Base-by-base conservation (phyloP, 2,329 filamentous ascomycete genomes). In the Cladosporium sp. region DNA sequence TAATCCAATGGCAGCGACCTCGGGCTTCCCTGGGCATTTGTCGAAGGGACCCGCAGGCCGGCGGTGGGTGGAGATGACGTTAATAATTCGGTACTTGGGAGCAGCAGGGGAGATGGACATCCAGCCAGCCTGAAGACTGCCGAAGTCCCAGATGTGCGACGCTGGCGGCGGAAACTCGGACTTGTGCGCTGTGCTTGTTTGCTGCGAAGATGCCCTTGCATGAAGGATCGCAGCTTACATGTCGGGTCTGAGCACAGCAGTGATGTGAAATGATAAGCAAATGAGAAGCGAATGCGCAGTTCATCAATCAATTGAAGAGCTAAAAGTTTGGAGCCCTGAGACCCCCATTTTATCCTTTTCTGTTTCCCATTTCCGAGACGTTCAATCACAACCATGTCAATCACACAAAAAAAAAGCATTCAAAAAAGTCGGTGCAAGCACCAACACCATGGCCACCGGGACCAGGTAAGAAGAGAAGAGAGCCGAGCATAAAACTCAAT, bases 51-150 rank as follows among this genome's bases (percentile, higher is more conserved):
- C 46, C 22, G 46, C 35, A n/a, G 33, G 28, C 35, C 28, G 33
- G 28, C 33, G 28, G 10, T 49, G 9, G 13, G 14, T 41, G 22
- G 22, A 28, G 46, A 49, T 49, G 46, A 49, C 46, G 46, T 49
- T 41, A 7, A 16, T 41, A 7, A 16, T 28, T 28, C 7, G 22
- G 22, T 28, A 18, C 16, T 18, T 18, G 16, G 16, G 16, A 18
- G 16, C 16, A 28, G 22, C 22, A 28, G 4, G 22, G 22, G 7
- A 28, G 22, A 28, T 28, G 22, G 22, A 7, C 4, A 28, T 28
- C 7, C 5, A 28, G 22, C 22, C 22, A 28, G 22, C 22, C 22
- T 28, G 22, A 28, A 5, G 4, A 28, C 22, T 28, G 22, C 22
- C 22, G 22, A 28, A 28, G 22, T 28, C 22, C 22, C 22, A 28